Evolutionary conservation across 306 rosid species (phyloP), one percentile per base, ranked within the genome.

Genomic region (Dalbergia cochinchinensis): DNA sequence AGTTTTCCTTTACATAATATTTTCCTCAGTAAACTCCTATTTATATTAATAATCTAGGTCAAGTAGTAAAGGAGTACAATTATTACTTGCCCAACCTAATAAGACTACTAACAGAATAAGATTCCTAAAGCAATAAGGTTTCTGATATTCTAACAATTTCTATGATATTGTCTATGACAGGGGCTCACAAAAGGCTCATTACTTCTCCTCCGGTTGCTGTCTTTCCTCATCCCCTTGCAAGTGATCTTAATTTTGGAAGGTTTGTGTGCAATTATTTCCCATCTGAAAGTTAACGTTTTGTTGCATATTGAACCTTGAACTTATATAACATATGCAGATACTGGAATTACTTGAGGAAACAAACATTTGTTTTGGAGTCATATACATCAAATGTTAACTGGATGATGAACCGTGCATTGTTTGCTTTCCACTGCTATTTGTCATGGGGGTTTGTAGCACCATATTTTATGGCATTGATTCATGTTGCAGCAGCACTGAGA

Each of bases 281-380:
- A 3, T 69, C 64, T 65, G 78, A 55, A 69, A 69, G 11, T 65
- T 51, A 31, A 72, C 42, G 77, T 42, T 71, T 65, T 33, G 34
- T 65, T 63, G 15, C 57, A 53, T 62, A 63, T 85, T 84, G 53
- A 74, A 68, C 41, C n/a, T 83, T 48, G 13, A 37, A 6, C 77
- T 37, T 15, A 54, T 81, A 53, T 60, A 69, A 77, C 75, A 73
- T 60, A 15, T 85, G 82, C 78, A 94, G 99, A 90, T 92, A 92
- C 79, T 94, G 97, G 99, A 94, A 94, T 89, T 94, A 94, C 92
- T 74, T 94, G 94, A 88, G 99, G 88, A 94, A 94, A 85, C 99
- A 94, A 82, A 94, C 97, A 55, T 94, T 94, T 50, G 99, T 94
- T 42, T 86, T 92, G 87, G 99, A 94, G 87, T 94, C 99, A 47